Percentiles rank a stretch among this genome's conserved stretches.
Evolutionary conservation across 371 early-diverging fungal genomes (phyloP).

Genomic region (Mortierella sp.): DNA sequence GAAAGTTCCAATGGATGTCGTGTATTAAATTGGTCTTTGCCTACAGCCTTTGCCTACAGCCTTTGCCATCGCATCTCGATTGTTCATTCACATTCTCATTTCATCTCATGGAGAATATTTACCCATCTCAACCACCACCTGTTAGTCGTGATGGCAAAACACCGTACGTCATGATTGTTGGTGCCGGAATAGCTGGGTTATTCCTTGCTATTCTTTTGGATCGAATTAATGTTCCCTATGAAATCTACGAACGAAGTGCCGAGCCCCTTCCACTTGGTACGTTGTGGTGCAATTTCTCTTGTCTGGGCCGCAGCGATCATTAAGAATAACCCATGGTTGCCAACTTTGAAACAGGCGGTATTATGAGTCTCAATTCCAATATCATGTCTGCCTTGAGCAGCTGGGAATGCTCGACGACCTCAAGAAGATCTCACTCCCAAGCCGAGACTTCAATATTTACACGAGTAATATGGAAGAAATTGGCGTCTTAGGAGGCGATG

Average conservation of each 20-base stretch:
- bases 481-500: background rate
- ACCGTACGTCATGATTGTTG: too few relatives aligned
- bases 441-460: background rate
- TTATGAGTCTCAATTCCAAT: background rate
- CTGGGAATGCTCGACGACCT: background rate
- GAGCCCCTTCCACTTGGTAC: slow-evolving; percentile 13
- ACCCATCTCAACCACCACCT: too few relatives aligned
- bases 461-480: background rate
- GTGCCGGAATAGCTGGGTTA: too few relatives aligned
- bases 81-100: too few relatives aligned
- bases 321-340: background rate
- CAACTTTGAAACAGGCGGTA: background rate
- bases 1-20: too few relatives aligned
- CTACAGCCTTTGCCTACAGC: too few relatives aligned
- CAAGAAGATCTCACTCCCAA: background rate
- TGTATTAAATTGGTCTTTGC: too few relatives aligned
- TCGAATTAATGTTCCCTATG: slow-evolving; percentile 10
- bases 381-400: background rate
- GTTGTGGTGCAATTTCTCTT: background rate
- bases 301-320: background rate
- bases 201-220: slow-evolving; percentile 11
- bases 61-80: too few relatives aligned
- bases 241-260: slow-evolving; percentile 13
- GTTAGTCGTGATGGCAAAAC: too few relatives aligned
- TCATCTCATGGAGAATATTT: too few relatives aligned